Conservation (phyloP, 106 monocot species). For the Iris macrosiphon region DNA sequence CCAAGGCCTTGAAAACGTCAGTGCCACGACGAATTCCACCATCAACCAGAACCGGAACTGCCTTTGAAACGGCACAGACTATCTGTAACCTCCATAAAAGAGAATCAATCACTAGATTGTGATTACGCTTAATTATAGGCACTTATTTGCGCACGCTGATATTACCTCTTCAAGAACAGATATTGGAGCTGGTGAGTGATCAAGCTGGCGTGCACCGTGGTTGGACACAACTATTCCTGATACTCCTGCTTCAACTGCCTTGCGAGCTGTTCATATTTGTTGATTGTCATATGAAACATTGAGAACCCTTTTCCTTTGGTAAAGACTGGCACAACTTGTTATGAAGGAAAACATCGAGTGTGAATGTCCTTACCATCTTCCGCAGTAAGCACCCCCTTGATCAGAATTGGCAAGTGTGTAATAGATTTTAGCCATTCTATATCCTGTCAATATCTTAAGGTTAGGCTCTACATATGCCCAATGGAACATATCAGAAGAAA, state of each 20-base stretch:
- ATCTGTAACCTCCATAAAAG: constrained; percentile 39
- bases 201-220: constrained; percentile 83
- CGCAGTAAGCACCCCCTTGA: constrained; percentile 66
- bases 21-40: constrained; percentile 82
- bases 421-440: constrained; percentile 69
- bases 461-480: too few relatives aligned
- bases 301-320: too few relatives aligned
- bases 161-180: constrained; percentile 79
- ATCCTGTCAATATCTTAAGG: too few relatives aligned
- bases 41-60: constrained; percentile 74
- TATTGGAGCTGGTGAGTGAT: constrained; percentile 72
- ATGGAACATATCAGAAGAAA: too few relatives aligned
- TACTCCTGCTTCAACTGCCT: constrained; percentile 51
- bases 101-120: too few relatives aligned
- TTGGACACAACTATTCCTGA: constrained; percentile 87
- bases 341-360: not conserved
- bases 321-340: too few relatives aligned
- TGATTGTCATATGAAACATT: not conserved
- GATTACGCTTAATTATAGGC: too few relatives aligned
- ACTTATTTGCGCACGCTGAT: too few relatives aligned
- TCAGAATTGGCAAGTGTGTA: constrained; percentile 58
- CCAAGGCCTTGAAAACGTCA: constrained; percentile 83
- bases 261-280: constrained; percentile 37
- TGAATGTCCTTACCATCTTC: constrained; percentile 50
- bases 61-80: constrained; percentile 53